Percentiles rank a stretch among this genome's conserved stretches.
phyloP scores from a whole-genome alignment of 73 alveolate species.

The Paramecium caudatum region DNA sequence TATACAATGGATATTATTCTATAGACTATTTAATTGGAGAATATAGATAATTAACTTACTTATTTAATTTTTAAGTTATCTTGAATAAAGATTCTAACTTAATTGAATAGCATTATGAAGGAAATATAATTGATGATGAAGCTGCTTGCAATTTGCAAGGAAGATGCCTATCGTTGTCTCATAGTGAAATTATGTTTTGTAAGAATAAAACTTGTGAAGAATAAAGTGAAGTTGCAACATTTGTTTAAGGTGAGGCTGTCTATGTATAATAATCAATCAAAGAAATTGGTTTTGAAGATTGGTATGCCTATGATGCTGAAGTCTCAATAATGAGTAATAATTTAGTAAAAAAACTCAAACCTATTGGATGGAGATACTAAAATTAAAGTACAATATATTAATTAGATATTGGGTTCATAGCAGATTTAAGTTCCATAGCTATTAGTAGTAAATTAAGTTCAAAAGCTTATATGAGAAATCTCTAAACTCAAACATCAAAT shows the following conservation, averaged over 20 bases:
- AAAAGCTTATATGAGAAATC: too few species aligned
- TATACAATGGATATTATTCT: conserved; percentile 40
- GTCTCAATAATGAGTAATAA: neutral
- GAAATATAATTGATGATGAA: neutral
- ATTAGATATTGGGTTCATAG: neutral
- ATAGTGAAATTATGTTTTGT: neutral
- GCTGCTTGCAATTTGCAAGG: neutral
- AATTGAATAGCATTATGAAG: neutral
- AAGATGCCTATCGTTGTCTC: neutral
- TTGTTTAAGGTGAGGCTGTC: neutral
- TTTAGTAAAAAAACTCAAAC: neutral
- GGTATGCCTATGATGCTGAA: neutral
- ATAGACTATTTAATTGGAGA: neutral
- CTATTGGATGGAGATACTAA: neutral
- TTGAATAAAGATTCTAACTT: neutral
- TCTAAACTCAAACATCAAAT: too few species aligned
- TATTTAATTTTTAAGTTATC: conserved; percentile 11
- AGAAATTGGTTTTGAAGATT: neutral
- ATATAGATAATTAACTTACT: neutral
- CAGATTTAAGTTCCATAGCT: neutral
- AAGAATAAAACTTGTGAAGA: neutral
- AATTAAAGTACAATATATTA: neutral
- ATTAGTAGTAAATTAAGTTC: too few species aligned
- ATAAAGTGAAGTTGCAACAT: neutral
- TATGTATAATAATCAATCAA: neutral